Evolutionary conservation across 2,329 filamentous ascomycete genomes (phyloP).

Genomic region (Scedosporium dehoogii): DNA sequence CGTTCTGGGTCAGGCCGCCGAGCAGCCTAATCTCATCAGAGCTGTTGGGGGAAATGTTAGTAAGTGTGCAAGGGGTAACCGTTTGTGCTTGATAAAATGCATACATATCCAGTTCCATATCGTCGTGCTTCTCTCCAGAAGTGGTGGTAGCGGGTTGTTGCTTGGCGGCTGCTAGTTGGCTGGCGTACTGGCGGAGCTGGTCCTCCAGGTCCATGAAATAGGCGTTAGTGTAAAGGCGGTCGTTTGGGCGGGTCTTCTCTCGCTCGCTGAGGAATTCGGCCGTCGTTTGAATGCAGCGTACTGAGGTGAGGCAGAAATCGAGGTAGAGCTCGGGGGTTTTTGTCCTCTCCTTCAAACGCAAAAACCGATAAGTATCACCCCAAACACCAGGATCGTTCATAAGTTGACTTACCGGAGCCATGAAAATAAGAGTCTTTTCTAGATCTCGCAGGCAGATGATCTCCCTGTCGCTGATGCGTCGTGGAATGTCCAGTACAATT

Average conservation of each 20-base stretch:
- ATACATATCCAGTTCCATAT: slow-evolving; percentile 36
- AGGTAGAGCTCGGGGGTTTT: slow-evolving; percentile 64
- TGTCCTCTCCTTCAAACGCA: slow-evolving; percentile 67
- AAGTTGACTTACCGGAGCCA: slow-evolving; percentile 80
- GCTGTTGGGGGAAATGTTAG: slow-evolving; percentile 18
- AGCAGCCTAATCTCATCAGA: slow-evolving; percentile 66
- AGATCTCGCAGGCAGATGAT: slow-evolving; percentile 88
- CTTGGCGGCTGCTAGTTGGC: slow-evolving; percentile 68
- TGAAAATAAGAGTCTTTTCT: slow-evolving; percentile 84
- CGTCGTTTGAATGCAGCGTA: slow-evolving; percentile 82
- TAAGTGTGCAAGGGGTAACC: slow-evolving; percentile 16
- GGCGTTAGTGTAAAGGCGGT: slow-evolving; percentile 87
- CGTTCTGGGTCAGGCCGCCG: slow-evolving; percentile 73
- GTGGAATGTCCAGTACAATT: slow-evolving; percentile 67
- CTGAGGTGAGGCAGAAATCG: slow-evolving; percentile 81
- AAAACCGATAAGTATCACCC: slow-evolving; percentile 60
- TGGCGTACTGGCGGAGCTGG: slow-evolving; percentile 83
- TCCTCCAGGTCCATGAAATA: slow-evolving; percentile 96
- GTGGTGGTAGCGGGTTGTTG: slow-evolving; percentile 27
- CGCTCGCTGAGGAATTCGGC: slow-evolving; percentile 77
- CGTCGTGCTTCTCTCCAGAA: slow-evolving; percentile 44
- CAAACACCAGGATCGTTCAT: slow-evolving; percentile 44
- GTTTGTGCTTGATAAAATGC: slow-evolving; percentile 1
- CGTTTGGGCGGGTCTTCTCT: slow-evolving; percentile 74
- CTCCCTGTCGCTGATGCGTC: slow-evolving; percentile 71